phyloP scores from a whole-genome alignment of 2,329 filamentous ascomycete species.

The Verticillium nubilum region DNA sequence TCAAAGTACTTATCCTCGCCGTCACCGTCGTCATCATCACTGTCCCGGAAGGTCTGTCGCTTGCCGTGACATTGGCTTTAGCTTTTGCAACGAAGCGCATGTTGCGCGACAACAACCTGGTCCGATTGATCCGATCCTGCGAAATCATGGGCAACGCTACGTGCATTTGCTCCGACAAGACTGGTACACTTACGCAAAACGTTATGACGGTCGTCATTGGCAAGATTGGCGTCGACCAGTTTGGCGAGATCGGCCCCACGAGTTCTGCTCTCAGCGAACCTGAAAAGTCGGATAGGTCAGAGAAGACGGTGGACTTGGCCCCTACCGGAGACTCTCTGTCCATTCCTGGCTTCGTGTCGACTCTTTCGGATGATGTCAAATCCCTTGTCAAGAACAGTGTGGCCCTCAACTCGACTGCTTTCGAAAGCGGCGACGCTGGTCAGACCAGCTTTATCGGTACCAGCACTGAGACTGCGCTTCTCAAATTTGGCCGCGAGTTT shows the following conservation, averaged over 20 bases:
- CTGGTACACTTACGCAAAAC: slow-evolving; percentile 59
- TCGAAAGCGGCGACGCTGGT: slow-evolving; percentile 37
- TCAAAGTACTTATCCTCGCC: slow-evolving; percentile 52
- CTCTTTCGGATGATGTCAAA: slow-evolving; percentile 26
- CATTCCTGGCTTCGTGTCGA: slow-evolving; percentile 10
- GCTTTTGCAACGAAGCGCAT: slow-evolving; percentile 59
- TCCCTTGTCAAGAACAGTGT: slow-evolving; percentile 32
- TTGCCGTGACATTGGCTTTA: slow-evolving; percentile 56
- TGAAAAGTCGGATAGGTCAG: slow-evolving; percentile 8
- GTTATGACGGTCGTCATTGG: slow-evolving; percentile 57
- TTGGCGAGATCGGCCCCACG: slow-evolving; percentile 24
- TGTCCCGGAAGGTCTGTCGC: slow-evolving; percentile 55
- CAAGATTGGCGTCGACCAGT: slow-evolving; percentile 40
- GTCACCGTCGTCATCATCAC: slow-evolving; percentile 55
- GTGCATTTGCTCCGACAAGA: slow-evolving; percentile 61
- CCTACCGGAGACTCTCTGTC: slow-evolving; percentile 5
- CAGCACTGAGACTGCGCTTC: slow-evolving; percentile 49
- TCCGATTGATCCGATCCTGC: slow-evolving; percentile 52
- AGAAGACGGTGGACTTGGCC: slow-evolving; percentile 21
- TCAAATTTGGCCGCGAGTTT: slow-evolving; percentile 44
- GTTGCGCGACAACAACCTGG: slow-evolving; percentile 58
- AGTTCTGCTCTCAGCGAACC: slow-evolving; percentile 6
- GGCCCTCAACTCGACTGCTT: slow-evolving; percentile 46
- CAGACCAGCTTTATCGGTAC: slow-evolving; percentile 42
- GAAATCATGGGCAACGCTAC: slow-evolving; percentile 63